Base-by-base conservation (phyloP, 345 rosid genomes). In the Bruguiera gymnorhiza region DNA sequence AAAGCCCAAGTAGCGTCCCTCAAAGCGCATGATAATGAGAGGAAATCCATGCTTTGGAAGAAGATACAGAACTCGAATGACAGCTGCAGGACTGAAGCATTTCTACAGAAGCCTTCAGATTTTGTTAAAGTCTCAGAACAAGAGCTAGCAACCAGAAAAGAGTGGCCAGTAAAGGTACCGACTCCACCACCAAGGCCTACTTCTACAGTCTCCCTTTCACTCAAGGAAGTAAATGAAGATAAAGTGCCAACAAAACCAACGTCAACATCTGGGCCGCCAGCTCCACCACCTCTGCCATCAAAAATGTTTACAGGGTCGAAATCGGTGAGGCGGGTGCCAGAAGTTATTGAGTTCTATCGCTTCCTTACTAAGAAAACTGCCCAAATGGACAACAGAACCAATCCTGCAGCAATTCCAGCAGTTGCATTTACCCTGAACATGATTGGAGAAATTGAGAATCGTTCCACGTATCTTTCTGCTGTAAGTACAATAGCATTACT, bases 391-490 rank as follows among this genome's bases (percentile, higher is more conserved):
- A 87, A 79, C 76, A 88, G 57, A 71, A 50, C 74, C 77, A 86
- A 73, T 71, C 61, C 75, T 46, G 39, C 81, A 34, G 82, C 80
- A 39, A 73, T 65, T 62, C 82, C 86, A 13, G 76, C 32, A 2
- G 76, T 79, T 48, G 82, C 86, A 67, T 84, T 80, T 66, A 82
- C 70, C 60, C 78, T 52, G 71, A 87, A 84, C 83, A 89, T 95
- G 99, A 95, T 95, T 27, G 99, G 99, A 71, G 99, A 95, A 74
- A 91, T 95, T 31, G 99, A 95, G 83, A 88, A 95, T 63, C 89
- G 99, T 6, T 95, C 99, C 26, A 79, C 86, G 8, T 87, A 95
- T 83, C 83, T 95, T 70, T 83, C 89, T 50, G 97, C 93, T 65
- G 99, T 95, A 87, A 94, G 96, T 84, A 70, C 36, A 24, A 56